Conservation (phyloP, 148 eudicot species). For the Rhododendron griersonianum region DNA sequence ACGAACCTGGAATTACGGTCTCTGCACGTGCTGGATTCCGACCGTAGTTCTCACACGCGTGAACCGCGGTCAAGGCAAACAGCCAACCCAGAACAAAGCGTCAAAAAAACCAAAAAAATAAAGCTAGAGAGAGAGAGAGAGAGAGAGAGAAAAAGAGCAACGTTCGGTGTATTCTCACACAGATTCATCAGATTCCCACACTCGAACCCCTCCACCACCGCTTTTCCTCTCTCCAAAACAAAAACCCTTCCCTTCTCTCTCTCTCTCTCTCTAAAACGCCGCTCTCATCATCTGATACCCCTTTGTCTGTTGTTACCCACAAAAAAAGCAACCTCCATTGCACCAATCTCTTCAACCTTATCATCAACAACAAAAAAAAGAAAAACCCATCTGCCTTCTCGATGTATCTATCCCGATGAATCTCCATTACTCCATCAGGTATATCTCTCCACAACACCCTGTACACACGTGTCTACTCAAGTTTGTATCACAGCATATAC, state of each 20-base stretch:
- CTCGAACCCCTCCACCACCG: neutral
- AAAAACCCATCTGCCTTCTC: neutral
- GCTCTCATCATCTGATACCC: neutral
- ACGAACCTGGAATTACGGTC: neutral
- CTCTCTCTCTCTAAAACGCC: neutral
- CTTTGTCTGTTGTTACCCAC: neutral
- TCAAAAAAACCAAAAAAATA: neutral
- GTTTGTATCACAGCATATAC: neutral
- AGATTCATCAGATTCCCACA: constrained; percentile 6
- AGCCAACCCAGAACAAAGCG: neutral
- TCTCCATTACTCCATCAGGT: constrained; percentile 4
- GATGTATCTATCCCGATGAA: neutral
- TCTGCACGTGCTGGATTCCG: neutral
- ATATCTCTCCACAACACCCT: neutral
- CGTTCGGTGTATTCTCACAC: constrained; percentile 3
- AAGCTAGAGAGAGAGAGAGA: neutral
- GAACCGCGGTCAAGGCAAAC: neutral
- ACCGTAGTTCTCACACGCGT: neutral
- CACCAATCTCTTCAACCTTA: neutral
- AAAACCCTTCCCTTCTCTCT: neutral
- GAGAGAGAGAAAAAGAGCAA: neutral
- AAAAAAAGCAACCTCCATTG: neutral
- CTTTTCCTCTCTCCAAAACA: neutral
- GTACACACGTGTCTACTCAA: neutral
- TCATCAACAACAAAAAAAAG: neutral